These are phyloP conservation scores for Sinapis alba DNA, from an alignment of 441 rosid species.

Conservation along the genomic window DNA sequence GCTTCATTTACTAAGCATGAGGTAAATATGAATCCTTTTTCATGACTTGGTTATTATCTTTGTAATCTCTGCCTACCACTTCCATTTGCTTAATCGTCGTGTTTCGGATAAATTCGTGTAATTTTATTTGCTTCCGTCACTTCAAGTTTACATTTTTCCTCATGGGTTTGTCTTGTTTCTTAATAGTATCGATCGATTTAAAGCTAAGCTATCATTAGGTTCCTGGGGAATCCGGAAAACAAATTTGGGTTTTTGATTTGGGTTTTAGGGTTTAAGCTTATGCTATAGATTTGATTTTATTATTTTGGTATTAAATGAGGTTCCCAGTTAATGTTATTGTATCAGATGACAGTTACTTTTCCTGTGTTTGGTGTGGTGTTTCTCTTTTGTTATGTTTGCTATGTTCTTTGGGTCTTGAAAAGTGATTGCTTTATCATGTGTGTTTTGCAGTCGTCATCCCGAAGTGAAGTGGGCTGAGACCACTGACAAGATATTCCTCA, in stretches of 20 bases:
- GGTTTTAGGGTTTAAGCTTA: slow-evolving; percentile 17
- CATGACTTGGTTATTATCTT: not conserved
- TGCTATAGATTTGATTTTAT: not conserved
- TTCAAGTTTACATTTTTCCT: not conserved
- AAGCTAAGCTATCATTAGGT: slow-evolving; percentile 3
- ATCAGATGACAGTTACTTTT: not conserved
- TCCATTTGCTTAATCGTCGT: slow-evolving; percentile 20
- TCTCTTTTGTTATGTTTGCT: slow-evolving; percentile 16
- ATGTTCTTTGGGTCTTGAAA: not conserved
- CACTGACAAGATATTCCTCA: slow-evolving; percentile 61
- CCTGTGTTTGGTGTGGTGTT: not conserved
- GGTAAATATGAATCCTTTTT: not conserved
- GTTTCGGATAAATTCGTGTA: slow-evolving; percentile 9
- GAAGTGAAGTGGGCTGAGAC: slow-evolving; percentile 89
- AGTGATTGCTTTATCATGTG: slow-evolving; percentile 10
- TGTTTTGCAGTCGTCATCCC: slow-evolving; percentile 62
- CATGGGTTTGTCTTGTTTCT: slow-evolving; percentile 1
- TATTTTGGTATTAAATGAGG: not conserved
- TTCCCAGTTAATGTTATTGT: not conserved
- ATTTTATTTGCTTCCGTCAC: not conserved
- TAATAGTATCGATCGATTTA: not conserved
- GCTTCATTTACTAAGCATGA: slow-evolving; percentile 35
- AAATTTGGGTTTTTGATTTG: slow-evolving; percentile 19
- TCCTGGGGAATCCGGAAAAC: not conserved
- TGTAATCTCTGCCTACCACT: not conserved